Percentiles rank a stretch among this genome's conserved stretches.
phyloP scores from a whole-genome alignment of 352 stramenopile species.

The Phytophthora quininea region DNA sequence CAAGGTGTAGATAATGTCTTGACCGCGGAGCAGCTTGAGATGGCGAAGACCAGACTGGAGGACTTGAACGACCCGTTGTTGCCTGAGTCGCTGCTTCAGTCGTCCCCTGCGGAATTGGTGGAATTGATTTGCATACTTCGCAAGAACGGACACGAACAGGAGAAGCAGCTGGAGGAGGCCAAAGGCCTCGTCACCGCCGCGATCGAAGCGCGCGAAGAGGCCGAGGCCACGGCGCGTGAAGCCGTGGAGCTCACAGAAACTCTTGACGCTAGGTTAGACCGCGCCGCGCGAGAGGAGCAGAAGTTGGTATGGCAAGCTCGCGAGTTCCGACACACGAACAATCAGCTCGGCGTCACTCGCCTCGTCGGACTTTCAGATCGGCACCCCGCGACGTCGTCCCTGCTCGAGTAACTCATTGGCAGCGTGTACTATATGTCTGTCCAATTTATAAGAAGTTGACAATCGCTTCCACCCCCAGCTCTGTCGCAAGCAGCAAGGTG shows the following conservation, averaged over 20 bases:
- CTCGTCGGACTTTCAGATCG: slow-evolving; percentile 31
- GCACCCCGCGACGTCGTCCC: slow-evolving; percentile 30
- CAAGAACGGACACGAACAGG: slow-evolving; percentile 74
- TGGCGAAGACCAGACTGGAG: slow-evolving; percentile 37
- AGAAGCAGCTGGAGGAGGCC: slow-evolving; percentile 75
- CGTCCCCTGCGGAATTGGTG: slow-evolving; percentile 63
- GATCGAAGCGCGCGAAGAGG: slow-evolving; percentile 79
- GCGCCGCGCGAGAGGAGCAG: slow-evolving; percentile 51
- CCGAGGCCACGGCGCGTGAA: slow-evolving; percentile 74
- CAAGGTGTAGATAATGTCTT: slow-evolving; percentile 23
- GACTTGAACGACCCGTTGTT: slow-evolving; percentile 60
- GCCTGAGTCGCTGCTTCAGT: slow-evolving; percentile 53
- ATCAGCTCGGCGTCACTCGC: slow-evolving; percentile 20
- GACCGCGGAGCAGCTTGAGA: slow-evolving; percentile 29
- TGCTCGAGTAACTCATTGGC: slow-evolving; percentile 18
- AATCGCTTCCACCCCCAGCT: background rate
- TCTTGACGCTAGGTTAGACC: slow-evolving; percentile 77
- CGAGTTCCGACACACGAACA: slow-evolving; percentile 14
- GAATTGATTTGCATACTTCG: slow-evolving; percentile 75
- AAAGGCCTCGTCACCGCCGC: slow-evolving; percentile 76
- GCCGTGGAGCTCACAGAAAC: slow-evolving; percentile 71
- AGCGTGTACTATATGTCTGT: slow-evolving; percentile 3
- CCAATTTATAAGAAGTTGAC: slow-evolving; percentile 4
- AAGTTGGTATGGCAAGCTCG: too few species aligned
- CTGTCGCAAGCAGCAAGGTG: background rate